phyloP scores from a whole-genome alignment of 2,329 filamentous ascomycete species.

The Fusarium proliferatum region DNA sequence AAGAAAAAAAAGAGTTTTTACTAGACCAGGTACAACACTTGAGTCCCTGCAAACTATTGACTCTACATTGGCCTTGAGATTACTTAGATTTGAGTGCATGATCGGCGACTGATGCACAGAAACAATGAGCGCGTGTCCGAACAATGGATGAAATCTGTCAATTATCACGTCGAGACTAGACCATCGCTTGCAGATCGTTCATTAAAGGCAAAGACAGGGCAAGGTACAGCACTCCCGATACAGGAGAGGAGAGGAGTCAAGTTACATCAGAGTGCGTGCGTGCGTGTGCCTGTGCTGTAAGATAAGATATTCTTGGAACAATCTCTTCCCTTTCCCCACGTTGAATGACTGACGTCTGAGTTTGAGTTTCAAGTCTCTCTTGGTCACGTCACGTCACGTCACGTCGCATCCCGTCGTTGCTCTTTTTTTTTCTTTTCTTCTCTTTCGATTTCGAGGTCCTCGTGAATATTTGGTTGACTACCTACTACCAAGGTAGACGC shows the following conservation, averaged over 20 bases:
- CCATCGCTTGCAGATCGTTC: constrained; percentile 1
- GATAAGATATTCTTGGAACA: constrained; percentile 24
- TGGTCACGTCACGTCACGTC: constrained; percentile 6
- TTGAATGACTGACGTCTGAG: constrained; percentile 11
- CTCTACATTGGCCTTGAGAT: constrained; percentile 5
- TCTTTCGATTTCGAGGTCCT: background rate
- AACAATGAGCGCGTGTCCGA: constrained; percentile 32
- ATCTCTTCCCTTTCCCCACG: constrained; percentile 25
- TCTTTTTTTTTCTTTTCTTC: background rate
- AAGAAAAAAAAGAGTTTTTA: constrained; percentile 5
- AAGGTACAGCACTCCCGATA: background rate
- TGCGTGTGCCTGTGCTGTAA: background rate
- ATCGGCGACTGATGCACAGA: constrained; percentile 29
- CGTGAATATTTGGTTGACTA: constrained; percentile 8
- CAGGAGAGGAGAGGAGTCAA: background rate
- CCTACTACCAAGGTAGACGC: background rate
- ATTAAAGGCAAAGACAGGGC: background rate
- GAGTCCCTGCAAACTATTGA: background rate
- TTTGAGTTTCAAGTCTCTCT: constrained; percentile 6
- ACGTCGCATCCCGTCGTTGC: constrained; percentile 1
- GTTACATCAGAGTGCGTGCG: background rate
- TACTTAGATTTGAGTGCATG: constrained; percentile 1
- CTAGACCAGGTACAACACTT: constrained; percentile 8
- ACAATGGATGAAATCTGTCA: constrained; percentile 3
- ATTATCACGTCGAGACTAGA: constrained; percentile 13